phyloP scores from a whole-genome alignment of 352 stramenopile species.

The Globisporangium rhizosaccharum region DNA sequence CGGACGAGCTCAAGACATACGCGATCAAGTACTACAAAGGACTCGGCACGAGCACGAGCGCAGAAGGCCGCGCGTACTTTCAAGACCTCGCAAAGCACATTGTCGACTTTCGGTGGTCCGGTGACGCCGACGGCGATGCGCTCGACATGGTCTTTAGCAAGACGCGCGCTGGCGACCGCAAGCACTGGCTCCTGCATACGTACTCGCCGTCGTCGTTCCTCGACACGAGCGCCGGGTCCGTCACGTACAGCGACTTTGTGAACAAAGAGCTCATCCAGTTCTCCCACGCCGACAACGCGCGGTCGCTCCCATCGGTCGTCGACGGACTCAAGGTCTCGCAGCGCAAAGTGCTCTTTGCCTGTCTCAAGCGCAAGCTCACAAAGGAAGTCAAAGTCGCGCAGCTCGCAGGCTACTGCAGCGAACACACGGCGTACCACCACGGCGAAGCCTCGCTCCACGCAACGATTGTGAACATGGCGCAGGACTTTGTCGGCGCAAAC shows the following conservation, averaged over 20 bases:
- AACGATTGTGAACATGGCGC: constrained; percentile 99
- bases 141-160: constrained; percentile 99
- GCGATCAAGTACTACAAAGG: constrained; percentile 99
- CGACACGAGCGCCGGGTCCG: constrained; percentile 85
- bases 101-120: constrained; percentile 84
- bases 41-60: constrained; percentile 97
- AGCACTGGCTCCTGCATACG: constrained; percentile 93
- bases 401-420: constrained; percentile 97
- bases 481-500: constrained; percentile 97
- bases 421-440: constrained; percentile 98
- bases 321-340: constrained; percentile 98
- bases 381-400: constrained; percentile 99
- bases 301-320: constrained; percentile 94
- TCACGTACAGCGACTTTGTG: constrained; percentile 97
- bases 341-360: constrained; percentile 97
- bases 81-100: constrained; percentile 93
- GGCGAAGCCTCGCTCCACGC: constrained; percentile 96
- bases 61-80: constrained; percentile 98
- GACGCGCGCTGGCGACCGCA: constrained; percentile 93
- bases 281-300: constrained; percentile 94
- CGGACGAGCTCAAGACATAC: constrained; percentile 82
- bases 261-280: constrained; percentile 99
- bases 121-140: constrained; percentile 81
- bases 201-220: constrained; percentile 89
- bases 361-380: constrained; percentile 98